Evolutionary conservation across 2,329 filamentous ascomycete genomes (phyloP).

Genomic region (Ophiostoma novo-ulmi): DNA sequence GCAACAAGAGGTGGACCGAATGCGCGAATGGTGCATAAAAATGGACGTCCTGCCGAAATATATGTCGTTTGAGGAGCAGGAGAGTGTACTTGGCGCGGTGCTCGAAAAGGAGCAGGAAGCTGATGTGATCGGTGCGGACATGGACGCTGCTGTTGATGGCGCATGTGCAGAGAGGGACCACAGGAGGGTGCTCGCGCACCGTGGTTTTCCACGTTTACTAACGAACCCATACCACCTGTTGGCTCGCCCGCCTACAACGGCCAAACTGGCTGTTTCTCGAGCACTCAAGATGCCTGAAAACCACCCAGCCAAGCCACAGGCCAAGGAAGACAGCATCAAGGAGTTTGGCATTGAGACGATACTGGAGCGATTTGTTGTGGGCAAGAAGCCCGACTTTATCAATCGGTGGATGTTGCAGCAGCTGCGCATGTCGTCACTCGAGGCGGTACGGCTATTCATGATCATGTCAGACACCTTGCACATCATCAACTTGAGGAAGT

Average conservation of each 20-base stretch:
- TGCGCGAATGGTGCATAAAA: not conserved
- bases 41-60: not conserved
- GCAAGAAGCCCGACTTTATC: constrained; percentile 44
- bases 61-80: not conserved
- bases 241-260: constrained; percentile 38
- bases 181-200: constrained; percentile 31
- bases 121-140: not conserved
- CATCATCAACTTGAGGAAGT: constrained; percentile 36
- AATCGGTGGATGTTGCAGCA: constrained; percentile 51
- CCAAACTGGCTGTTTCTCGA: constrained; percentile 39
- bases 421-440: constrained; percentile 44
- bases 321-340: constrained; percentile 42
- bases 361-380: constrained; percentile 35
- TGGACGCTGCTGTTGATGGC: not conserved
- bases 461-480: constrained; percentile 34
- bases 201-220: constrained; percentile 39
- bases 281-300: constrained; percentile 38
- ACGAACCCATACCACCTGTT: constrained; percentile 43
- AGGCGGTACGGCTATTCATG: constrained; percentile 42
- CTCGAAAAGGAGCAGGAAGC: not conserved
- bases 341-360: constrained; percentile 46
- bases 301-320: constrained; percentile 34
- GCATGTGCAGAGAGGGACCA: not conserved
- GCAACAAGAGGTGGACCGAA: not conserved
- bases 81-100: not conserved